phyloP scores from a whole-genome alignment of 306 rosid species.

The Hippophae rhamnoides region DNA sequence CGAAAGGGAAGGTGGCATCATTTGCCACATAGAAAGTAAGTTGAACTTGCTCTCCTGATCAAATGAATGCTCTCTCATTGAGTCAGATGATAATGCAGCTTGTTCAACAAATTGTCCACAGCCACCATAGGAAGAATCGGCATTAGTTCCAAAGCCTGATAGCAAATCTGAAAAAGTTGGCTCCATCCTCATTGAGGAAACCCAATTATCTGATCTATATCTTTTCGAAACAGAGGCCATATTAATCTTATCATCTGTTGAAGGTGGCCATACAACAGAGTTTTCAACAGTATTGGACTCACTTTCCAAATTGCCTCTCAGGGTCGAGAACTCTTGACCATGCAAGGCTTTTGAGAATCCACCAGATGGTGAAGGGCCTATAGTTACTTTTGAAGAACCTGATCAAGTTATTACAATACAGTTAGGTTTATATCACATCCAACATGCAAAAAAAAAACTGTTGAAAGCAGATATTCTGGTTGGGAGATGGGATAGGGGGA shows the following conservation, averaged over 20 bases:
- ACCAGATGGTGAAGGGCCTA: conserved; percentile 58
- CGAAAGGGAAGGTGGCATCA: conserved; percentile 43
- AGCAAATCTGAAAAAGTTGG: conserved; percentile 66
- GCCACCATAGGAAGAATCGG: conserved; percentile 33
- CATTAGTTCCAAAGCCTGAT: conserved; percentile 57
- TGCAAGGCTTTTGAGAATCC: conserved; percentile 91
- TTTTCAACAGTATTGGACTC: conserved; percentile 58
- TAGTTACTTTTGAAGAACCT: conserved; percentile 50
- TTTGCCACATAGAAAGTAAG: conserved; percentile 41
- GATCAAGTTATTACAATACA: background rate
- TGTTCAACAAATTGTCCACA: conserved; percentile 33
- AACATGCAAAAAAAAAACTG: background rate
- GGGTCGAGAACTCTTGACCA: conserved; percentile 89
- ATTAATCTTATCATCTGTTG: conserved; percentile 50
- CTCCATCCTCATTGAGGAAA: conserved; percentile 55
- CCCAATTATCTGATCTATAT: conserved; percentile 54
- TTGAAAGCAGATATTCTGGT: background rate
- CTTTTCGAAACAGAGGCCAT: conserved; percentile 52
- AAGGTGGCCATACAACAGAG: conserved; percentile 46
- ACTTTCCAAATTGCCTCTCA: conserved; percentile 52
- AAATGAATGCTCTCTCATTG: conserved; percentile 34
- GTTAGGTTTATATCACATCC: background rate
- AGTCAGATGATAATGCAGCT: conserved; percentile 25
- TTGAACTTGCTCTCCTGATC: conserved; percentile 59
- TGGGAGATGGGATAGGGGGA: too few species aligned